These are phyloP conservation scores for Thinopyrum obtusiflorum DNA, from an alignment of 202 grass and related monocot species.

Conservation along the genomic window DNA sequence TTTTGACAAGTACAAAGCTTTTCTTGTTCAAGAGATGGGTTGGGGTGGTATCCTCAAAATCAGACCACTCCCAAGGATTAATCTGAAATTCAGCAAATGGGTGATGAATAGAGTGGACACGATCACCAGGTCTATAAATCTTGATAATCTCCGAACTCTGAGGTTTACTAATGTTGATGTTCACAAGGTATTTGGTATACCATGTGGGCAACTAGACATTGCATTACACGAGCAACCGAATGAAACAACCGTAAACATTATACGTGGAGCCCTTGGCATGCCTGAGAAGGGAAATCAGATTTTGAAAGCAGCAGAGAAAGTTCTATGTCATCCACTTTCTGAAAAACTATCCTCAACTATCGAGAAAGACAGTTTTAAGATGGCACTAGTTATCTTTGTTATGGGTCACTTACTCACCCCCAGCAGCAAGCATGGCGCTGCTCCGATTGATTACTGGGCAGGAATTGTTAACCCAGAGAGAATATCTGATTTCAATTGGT, in stretches of 20 bases:
- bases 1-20: no score
- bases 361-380: background rate
- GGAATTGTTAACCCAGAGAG: background rate
- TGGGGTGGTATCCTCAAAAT: no score
- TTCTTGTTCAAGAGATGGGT: no score
- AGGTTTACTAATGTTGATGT: background rate
- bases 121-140: background rate
- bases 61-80: background rate
- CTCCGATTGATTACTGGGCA: background rate
- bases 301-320: background rate
- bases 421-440: background rate
- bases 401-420: background rate
- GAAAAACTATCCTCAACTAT: background rate
- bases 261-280: background rate
- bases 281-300: background rate
- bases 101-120: background rate
- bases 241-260: background rate
- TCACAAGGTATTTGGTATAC: background rate
- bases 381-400: background rate
- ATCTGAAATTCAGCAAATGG: background rate
- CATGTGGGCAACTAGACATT: background rate
- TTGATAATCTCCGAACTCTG: background rate
- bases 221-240: background rate
- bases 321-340: no score
- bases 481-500: background rate